Base-by-base conservation (phyloP, 2,329 filamentous ascomycete genomes). In the Domatiomyces globalis region DNA sequence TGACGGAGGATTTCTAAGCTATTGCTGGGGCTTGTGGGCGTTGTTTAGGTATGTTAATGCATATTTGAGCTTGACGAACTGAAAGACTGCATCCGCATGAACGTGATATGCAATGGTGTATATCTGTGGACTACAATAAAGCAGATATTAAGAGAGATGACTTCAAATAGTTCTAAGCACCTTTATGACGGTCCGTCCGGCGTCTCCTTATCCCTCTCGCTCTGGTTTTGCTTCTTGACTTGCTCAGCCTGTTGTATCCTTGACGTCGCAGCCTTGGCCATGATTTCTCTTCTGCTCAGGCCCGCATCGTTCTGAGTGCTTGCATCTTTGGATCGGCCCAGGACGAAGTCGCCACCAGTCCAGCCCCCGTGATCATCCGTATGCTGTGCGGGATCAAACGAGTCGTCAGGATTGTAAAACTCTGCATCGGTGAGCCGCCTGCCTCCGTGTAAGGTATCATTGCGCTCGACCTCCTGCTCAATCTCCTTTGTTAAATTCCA, bases 401-500 rank as follows among this genome's bases (percentile, higher is more conserved):
- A 63, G 15, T 71, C 73, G 58, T 79, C 74, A 0, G 68, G 76
- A 67, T 70, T 79, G 74, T 71, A 80, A 66, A 73, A 84, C 70
- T 71, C 80, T 55, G 77, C 67, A 10, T 69, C 69, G 2, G 72
- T 80, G 1, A 90, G 67, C 4, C 74, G 79, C 49, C 75, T 71
- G 0, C 89, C 89, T 0, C 81, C 80, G 20, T 75, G 75, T 62
- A 75, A 83, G 82, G 85, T 94, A 70, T 95, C 88, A 15, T 78
- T 84, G 47, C 71, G 72, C 52, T 84, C 83, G 2, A 95, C 90
- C 71, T 95, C 90, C 48, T 76, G 75, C 72, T 96, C 60, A 62
- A 95, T 94, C 71, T 84, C 77, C 60, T 81, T 82, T 59, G 86
- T 95, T 61, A 98, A 67, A 49, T 87, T 79, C 90, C 92, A 96